Conservation (phyloP, 2,329 filamentous ascomycete species). For the Talaromyces funiculosus region DNA sequence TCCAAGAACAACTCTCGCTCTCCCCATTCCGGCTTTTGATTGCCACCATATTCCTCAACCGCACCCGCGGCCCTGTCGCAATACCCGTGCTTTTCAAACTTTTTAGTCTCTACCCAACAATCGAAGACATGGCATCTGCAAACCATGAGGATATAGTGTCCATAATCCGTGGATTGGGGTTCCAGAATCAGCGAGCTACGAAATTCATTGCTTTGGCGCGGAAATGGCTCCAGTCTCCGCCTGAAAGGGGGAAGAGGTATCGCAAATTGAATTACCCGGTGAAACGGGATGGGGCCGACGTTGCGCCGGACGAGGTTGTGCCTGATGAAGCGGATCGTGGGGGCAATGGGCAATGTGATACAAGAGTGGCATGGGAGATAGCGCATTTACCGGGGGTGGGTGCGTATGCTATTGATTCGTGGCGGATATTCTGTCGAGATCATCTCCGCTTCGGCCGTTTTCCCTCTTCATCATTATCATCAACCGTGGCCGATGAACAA, state of each 20-base stretch:
- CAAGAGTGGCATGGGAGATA: conserved; percentile 68
- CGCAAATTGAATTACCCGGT: conserved; percentile 52
- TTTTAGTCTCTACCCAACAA: conserved; percentile 62
- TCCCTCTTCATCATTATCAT: conserved; percentile 42
- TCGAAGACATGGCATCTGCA: conserved; percentile 56
- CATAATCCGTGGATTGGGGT: conserved; percentile 65
- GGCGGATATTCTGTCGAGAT: conserved; percentile 90
- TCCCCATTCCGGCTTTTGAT: conserved; percentile 76
- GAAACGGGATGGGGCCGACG: conserved; percentile 45
- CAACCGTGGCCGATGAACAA: conserved; percentile 42
- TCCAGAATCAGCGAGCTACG: conserved; percentile 61
- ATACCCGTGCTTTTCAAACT: conserved; percentile 70
- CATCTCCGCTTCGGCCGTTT: conserved; percentile 46
- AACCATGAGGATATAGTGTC: conserved; percentile 51
- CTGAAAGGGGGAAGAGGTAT: conserved; percentile 53
- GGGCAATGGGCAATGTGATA: conserved; percentile 21
- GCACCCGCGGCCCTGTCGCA: conserved; percentile 66
- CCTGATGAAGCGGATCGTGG: conserved; percentile 41
- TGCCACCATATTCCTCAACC: conserved; percentile 78
- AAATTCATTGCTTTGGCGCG: conserved; percentile 66
- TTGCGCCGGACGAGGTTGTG: conserved; percentile 44
- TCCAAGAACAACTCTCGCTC: conserved; percentile 72
- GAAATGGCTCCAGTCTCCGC: conserved; percentile 61
- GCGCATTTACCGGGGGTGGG: conserved; percentile 74
- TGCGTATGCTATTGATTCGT: conserved; percentile 79